Percentiles rank a stretch among this genome's conserved stretches.
Conservation (phyloP, 352 stramenopile species). For the Phytophthora meadii region DNA sequence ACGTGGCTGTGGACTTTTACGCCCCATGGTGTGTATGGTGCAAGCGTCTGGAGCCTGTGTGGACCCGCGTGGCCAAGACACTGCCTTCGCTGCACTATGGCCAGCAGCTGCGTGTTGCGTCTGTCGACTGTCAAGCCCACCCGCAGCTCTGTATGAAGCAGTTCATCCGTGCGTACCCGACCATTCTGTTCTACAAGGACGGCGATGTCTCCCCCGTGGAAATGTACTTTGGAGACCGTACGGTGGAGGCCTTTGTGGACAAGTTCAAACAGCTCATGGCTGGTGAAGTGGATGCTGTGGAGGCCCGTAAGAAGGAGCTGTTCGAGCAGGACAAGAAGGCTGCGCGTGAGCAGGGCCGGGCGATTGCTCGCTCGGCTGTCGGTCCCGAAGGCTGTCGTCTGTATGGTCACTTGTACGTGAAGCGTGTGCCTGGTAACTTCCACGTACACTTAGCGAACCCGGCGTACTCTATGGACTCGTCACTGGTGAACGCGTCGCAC, state of each 20-base stretch:
- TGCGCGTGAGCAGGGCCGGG: conserved; percentile 58
- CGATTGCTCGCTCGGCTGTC: conserved; percentile 62
- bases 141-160: conserved; percentile 94
- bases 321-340: conserved; percentile 94
- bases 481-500: conserved; percentile 94
- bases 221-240: conserved; percentile 96
- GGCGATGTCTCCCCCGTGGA: conserved; percentile 92
- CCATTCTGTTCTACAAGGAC: conserved; percentile 96
- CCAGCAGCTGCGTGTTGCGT: conserved; percentile 81
- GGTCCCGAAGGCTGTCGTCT: conserved; percentile 82
- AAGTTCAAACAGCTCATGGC: conserved; percentile 92
- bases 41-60: conserved; percentile 95
- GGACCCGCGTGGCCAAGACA: conserved; percentile 95
- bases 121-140: conserved; percentile 95
- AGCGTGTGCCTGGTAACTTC: conserved; percentile 97
- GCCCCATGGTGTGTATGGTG: conserved; percentile 98
- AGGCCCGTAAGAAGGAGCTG: conserved; percentile 92
- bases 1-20: conserved; percentile 97
- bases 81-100: conserved; percentile 85
- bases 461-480: conserved; percentile 89
- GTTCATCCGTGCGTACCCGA: conserved; percentile 97
- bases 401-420: conserved; percentile 84
- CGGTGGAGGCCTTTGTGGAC: conserved; percentile 88
- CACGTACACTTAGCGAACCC: conserved; percentile 98
- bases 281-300: conserved; percentile 72